Base-by-base conservation (phyloP, 306 rosid species). In the Castanea sativa region DNA sequence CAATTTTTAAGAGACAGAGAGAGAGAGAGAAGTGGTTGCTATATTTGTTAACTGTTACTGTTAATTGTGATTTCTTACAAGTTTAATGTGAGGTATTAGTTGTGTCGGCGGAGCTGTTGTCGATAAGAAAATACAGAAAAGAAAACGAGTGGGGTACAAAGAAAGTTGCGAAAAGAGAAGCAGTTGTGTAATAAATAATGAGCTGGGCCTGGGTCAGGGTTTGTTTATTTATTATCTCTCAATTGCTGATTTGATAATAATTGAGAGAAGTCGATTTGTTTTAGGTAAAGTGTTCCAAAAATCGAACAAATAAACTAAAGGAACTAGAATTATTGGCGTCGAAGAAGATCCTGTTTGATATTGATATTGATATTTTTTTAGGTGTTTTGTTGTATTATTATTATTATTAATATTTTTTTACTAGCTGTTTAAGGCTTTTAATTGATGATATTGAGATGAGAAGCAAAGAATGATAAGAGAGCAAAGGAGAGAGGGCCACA, bases 381-480 rank as follows among this genome's bases (percentile, higher is more conserved):
- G 18, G 10, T 55, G 45, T 55, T 14, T 1, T 5, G 45, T 41
- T 41, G 45, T 41, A 7, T 8, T 41, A 8, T 41, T 41, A 41
- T 2, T 12, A 43, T 41, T 1, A 27, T 43, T 0, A 23, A 23
- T 23, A 23, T 55, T 32, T 52, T 10, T 19, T 70, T 0, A 14
- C 27, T 4, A 19, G 65, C 21, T 32, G 12, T 49, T 49, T 12
- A 9, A 33, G 25, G 23, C 10, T 8, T 63, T 63, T 30, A 30
- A 29, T 21, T 23, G 64, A 33, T 33, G 55, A 38, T 32, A 41
- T 35, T 32, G 13, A 3, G 67, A 19, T 49, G 64, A 13, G 59
- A 69, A 69, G 75, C 15, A 23, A 55, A 29, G 69, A 77, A 77
- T 69, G 75, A 69, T 69, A 69, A 78, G 82, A 78, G 69, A 35